Percentiles rank a stretch among this genome's conserved stretches.
Evolutionary conservation across 2,329 filamentous ascomycete genomes (phyloP).

Genomic region (Trichoderma simmonsii): DNA sequence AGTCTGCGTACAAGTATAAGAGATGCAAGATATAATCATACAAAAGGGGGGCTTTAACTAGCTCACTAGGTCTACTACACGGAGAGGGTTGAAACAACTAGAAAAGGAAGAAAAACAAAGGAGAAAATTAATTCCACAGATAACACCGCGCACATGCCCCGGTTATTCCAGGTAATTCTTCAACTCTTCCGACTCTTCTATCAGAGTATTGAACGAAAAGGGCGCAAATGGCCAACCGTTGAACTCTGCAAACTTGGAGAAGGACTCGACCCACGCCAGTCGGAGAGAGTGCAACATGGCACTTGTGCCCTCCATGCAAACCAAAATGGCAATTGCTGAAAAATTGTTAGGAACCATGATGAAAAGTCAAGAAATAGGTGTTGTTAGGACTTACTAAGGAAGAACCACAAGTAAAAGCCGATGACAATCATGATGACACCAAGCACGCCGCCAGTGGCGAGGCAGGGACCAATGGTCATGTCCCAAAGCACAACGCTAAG

Average conservation of each 20-base stretch:
- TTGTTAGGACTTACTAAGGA: conserved; percentile 52
- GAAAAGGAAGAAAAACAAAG: background rate
- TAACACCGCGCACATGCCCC: conserved; percentile 13
- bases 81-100: background rate
- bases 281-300: conserved; percentile 92
- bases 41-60: conserved; percentile 25
- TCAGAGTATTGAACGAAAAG: conserved; percentile 78
- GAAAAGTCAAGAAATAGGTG: background rate
- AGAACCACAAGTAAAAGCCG: conserved; percentile 87
- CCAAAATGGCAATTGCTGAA: conserved; percentile 60
- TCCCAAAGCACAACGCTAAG: conserved; percentile 92
- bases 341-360: conserved; percentile 27
- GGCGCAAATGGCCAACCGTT: conserved; percentile 83
- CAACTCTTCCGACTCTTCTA: conserved; percentile 75
- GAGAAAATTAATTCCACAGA: conserved; percentile 4
- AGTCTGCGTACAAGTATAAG: background rate
- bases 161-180: conserved; percentile 53
- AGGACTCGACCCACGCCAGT: conserved; percentile 95
- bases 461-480: conserved; percentile 85
- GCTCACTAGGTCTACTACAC: conserved; percentile 28
- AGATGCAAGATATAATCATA: conserved; percentile 26
- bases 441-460: conserved; percentile 60
- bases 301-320: conserved; percentile 93
- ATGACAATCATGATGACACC: conserved; percentile 80
- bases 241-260: conserved; percentile 96